A percentile compares a stretch with the other conserved stretches of the same genome.
phyloP scores from a whole-genome alignment of 805 yeast species.

The Candida bentonensis region DNA sequence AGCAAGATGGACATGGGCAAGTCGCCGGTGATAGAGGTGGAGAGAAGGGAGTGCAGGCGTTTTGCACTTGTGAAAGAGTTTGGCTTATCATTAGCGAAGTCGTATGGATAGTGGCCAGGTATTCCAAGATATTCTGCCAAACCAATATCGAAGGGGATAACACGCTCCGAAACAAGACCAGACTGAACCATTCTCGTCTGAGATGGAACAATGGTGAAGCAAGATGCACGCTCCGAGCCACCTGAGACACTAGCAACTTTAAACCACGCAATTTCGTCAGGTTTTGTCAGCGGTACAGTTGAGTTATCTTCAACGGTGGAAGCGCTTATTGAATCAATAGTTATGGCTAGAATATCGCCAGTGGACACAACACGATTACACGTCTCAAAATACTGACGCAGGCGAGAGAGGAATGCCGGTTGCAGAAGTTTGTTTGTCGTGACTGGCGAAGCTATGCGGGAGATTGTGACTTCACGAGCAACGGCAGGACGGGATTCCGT shows the following conservation, averaged over 20 bases:
- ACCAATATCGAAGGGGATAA: constrained; percentile 17
- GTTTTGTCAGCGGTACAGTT: constrained; percentile 38
- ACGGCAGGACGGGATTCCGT: constrained; percentile 23
- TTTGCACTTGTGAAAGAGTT: constrained; percentile 33
- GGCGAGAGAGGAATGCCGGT: constrained; percentile 41
- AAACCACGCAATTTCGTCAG: constrained; percentile 79
- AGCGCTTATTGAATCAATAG: constrained; percentile 57
- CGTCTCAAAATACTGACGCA: constrained; percentile 48
- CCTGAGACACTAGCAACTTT: constrained; percentile 38
- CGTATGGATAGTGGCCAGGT: constrained; percentile 19
- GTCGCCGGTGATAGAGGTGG: background rate
- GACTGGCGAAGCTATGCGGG: constrained; percentile 54
- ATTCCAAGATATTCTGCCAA: constrained; percentile 38
- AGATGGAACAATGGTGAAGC: constrained; percentile 47
- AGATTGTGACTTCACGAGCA: constrained; percentile 51
- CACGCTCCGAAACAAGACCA: constrained; percentile 33
- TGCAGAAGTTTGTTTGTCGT: constrained; percentile 54
- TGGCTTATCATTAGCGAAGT: constrained; percentile 21
- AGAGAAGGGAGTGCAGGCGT: constrained; percentile 38
- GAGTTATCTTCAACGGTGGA: constrained; percentile 9
- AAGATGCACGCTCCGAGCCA: constrained; percentile 3
- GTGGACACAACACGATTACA: constrained; percentile 41
- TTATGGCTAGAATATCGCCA: constrained; percentile 65
- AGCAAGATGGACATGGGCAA: constrained; percentile 43
- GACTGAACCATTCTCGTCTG: constrained; percentile 57